Evolutionary conservation across 2,329 filamentous ascomycete species (phyloP).

Genomic region (Aspergillus sp.): DNA sequence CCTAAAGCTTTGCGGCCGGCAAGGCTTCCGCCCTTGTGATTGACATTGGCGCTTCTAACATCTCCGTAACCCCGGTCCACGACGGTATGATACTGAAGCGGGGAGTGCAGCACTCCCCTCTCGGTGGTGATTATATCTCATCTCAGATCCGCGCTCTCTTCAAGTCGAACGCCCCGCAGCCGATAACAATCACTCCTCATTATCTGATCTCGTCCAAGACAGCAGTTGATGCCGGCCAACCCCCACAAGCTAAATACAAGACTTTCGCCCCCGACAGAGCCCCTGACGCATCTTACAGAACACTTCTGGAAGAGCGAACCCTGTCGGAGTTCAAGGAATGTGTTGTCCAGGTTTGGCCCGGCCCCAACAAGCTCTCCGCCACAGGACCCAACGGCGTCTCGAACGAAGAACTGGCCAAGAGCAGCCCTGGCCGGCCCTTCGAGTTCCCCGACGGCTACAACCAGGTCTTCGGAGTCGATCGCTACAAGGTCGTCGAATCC

Average conservation of each 20-base stretch:
- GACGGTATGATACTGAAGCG: constrained; percentile 94
- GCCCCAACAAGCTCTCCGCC: constrained; percentile 66
- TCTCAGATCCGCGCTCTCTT: constrained; percentile 83
- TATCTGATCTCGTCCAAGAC: constrained; percentile 87
- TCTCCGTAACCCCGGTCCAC: constrained; percentile 86
- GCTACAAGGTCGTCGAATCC: constrained; percentile 82
- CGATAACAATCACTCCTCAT: constrained; percentile 76
- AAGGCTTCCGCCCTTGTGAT: constrained; percentile 92
- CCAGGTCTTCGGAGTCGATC: constrained; percentile 87
- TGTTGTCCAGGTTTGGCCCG: constrained; percentile 90
- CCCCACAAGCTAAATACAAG: constrained; percentile 74
- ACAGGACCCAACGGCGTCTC: constrained; percentile 55
- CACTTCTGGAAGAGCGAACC: constrained; percentile 87
- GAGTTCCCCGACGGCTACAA: constrained; percentile 98
- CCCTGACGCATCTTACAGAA: constrained; percentile 70
- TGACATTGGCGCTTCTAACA: constrained; percentile 85
- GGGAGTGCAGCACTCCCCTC: constrained; percentile 79
- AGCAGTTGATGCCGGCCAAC: constrained; percentile 80
- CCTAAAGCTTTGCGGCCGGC: constrained; percentile 73
- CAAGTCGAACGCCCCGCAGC: constrained; percentile 64
- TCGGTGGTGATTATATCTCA: constrained; percentile 88
- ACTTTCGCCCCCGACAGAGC: constrained; percentile 64
- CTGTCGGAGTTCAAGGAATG: constrained; percentile 97
- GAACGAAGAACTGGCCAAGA: constrained; percentile 75
- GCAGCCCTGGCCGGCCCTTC: constrained; percentile 79